These are phyloP conservation scores for Cucumis sativus DNA, from an alignment of 306 rosid species.

Conservation along the genomic window DNA sequence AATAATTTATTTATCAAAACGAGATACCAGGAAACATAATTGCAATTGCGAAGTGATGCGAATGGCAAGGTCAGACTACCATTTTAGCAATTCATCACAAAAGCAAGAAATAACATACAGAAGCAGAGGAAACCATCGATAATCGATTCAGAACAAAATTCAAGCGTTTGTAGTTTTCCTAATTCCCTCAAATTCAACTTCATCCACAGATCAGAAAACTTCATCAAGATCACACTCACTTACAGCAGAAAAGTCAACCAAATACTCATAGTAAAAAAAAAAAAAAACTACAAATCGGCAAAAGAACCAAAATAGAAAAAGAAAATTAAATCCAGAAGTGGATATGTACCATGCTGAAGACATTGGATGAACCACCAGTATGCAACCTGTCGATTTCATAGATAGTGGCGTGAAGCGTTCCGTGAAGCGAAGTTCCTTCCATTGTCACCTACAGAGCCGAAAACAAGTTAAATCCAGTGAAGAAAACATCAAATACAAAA, in stretches of 20 bases:
- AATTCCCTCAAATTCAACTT: background rate
- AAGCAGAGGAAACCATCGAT: background rate
- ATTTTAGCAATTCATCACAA: background rate
- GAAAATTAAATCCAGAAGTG: background rate
- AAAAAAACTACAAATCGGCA: background rate
- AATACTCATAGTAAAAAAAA: background rate
- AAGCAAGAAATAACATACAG: background rate
- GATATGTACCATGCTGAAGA: constrained; percentile 47
- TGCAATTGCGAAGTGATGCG: background rate
- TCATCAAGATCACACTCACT: background rate
- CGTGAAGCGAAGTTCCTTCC: constrained; percentile 70
- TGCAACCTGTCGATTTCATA: constrained; percentile 60
- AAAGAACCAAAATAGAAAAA: background rate
- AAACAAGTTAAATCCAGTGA: background rate
- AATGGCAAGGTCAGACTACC: background rate
- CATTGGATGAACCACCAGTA: constrained; percentile 29
- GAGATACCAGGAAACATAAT: background rate
- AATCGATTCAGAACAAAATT: background rate
- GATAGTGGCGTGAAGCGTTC: constrained; percentile 80
- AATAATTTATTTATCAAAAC: background rate
- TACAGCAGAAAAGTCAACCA: background rate
- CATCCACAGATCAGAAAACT: background rate
- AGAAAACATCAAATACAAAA: background rate
- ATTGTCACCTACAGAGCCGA: constrained; percentile 41
- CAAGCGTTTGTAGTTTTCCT: background rate